phyloP scores from a whole-genome alignment of 2,329 filamentous ascomycete genomes.

The Davidsoniella australis region DNA sequence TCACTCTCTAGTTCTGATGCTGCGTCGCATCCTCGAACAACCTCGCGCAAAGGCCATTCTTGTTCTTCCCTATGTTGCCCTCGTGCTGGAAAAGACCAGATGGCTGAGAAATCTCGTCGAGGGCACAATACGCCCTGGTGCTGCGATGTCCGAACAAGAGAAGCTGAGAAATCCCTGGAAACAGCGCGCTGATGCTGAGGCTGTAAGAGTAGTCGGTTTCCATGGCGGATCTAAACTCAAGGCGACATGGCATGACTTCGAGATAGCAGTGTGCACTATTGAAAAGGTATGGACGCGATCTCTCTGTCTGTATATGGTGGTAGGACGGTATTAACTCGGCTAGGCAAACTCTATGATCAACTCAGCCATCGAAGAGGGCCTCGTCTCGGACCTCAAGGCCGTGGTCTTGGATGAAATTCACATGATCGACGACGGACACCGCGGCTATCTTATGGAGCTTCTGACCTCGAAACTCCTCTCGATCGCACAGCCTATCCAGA shows the following conservation, averaged over 20 bases:
- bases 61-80: conserved; percentile 59
- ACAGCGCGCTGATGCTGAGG: conserved; percentile 37
- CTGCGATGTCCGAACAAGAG: conserved; percentile 19
- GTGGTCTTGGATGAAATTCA: conserved; percentile 67
- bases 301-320: background rate
- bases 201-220: conserved; percentile 51
- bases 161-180: conserved; percentile 30
- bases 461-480: conserved; percentile 58
- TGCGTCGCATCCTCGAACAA: conserved; percentile 50
- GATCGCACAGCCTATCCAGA: conserved; percentile 48
- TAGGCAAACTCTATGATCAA: conserved; percentile 63
- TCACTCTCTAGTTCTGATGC: conserved; percentile 40
- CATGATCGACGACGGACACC: conserved; percentile 61
- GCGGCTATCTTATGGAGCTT: conserved; percentile 59
- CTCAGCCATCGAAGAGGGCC: conserved; percentile 52
- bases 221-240: conserved; percentile 56
- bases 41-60: conserved; percentile 50
- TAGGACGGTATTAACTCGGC: conserved; percentile 6
- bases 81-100: conserved; percentile 63
- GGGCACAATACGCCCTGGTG: conserved; percentile 30
- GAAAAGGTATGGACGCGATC: conserved; percentile 37
- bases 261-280: conserved; percentile 63
- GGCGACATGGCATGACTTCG: conserved; percentile 54
- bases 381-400: conserved; percentile 43
- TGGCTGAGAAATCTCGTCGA: conserved; percentile 54